Percentiles rank a stretch among this genome's conserved stretches.
Conservation (phyloP, 1,284 basidiomycete species). For the Melanopsichium pennsylvanicum region DNA sequence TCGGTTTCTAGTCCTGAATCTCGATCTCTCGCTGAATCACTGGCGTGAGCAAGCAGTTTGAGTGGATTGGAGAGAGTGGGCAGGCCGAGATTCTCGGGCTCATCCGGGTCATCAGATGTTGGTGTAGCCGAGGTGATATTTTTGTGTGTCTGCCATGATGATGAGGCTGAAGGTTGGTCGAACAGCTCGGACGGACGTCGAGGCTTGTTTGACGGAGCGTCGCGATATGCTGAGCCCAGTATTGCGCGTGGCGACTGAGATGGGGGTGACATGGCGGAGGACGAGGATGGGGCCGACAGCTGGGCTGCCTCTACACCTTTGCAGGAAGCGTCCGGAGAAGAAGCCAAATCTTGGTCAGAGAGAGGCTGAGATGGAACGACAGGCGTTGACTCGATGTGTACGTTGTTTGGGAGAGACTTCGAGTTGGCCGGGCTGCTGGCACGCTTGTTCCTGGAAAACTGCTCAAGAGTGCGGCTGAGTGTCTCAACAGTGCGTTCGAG, state of each 20-base stretch:
- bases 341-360: slow-evolving; percentile 2
- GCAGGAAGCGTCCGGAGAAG: slow-evolving; percentile 14
- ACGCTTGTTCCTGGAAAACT: slow-evolving; percentile 32
- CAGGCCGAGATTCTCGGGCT: slow-evolving; percentile 46
- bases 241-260: slow-evolving; percentile 16
- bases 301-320: slow-evolving; percentile 5
- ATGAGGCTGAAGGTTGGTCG: slow-evolving; percentile 23
- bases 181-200: slow-evolving; percentile 13
- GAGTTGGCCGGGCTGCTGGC: slow-evolving; percentile 7
- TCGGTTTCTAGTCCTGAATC: slow-evolving; percentile 23
- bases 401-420: slow-evolving; percentile 1
- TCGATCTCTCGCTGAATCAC: slow-evolving; percentile 39
- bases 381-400: slow-evolving; percentile 1
- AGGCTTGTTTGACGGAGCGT: not conserved
- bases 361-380: not conserved
- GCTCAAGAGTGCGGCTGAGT: slow-evolving; percentile 38
- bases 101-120: slow-evolving; percentile 36
- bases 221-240: slow-evolving; percentile 1
- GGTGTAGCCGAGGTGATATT: slow-evolving; percentile 41
- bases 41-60: slow-evolving; percentile 44
- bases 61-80: slow-evolving; percentile 45
- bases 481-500: slow-evolving; percentile 47
- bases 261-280: slow-evolving; percentile 32
- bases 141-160: slow-evolving; percentile 21
- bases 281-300: slow-evolving; percentile 4